These are phyloP conservation scores for Herpetomonas tarakana DNA, from an alignment of 208 protist genomes.

Conservation along the genomic window DNA sequence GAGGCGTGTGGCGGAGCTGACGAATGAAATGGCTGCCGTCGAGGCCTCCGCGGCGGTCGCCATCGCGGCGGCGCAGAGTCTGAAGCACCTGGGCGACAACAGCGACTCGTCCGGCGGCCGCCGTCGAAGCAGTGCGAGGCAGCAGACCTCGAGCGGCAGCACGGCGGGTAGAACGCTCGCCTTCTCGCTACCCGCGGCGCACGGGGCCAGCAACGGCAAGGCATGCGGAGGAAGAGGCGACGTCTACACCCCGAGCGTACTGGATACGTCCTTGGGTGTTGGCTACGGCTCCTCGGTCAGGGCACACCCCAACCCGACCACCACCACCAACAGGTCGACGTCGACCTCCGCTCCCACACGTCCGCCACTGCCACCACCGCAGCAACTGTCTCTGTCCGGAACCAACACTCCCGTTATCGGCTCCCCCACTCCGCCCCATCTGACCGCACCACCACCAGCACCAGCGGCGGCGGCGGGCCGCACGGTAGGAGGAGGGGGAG, in stretches of 20 bases:
- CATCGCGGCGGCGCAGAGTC: not conserved
- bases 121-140: not conserved
- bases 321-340: too few relatives aligned
- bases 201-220: conserved; percentile 1
- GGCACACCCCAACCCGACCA: not conserved
- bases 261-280: conserved; percentile 30
- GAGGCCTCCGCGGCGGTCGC: conserved; percentile 7
- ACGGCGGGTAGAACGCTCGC: not conserved
- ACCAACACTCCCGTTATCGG: too few relatives aligned
- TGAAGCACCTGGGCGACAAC: not conserved
- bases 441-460: too few relatives aligned
- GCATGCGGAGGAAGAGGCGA: conserved; percentile 1
- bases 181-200: not conserved
- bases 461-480: too few relatives aligned
- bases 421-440: too few relatives aligned
- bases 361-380: too few relatives aligned
- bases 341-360: too few relatives aligned
- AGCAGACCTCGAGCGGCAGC: not conserved
- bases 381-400: too few relatives aligned
- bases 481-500: too few relatives aligned
- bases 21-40: conserved; percentile 18
- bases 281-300: conserved; percentile 24
- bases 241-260: conserved; percentile 19
- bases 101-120: too few relatives aligned
- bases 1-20: conserved; percentile 20